Percentiles rank a stretch among this genome's conserved stretches.
phyloP scores from a whole-genome alignment of 192 early-diverging fungal genomes.

The Jimgerdemannia flammicorona region DNA sequence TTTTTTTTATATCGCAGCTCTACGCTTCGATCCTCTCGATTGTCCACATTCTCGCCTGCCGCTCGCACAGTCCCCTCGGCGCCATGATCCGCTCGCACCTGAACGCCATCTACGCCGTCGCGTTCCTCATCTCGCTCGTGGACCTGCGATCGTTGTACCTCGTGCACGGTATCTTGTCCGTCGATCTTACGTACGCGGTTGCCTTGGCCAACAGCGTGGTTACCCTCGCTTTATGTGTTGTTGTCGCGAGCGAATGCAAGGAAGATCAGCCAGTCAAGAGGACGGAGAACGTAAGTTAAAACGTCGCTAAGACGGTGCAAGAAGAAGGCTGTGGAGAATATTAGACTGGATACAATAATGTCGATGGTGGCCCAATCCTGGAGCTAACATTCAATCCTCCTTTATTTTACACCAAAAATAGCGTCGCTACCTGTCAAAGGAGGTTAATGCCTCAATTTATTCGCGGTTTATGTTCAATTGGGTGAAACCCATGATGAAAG shows the following conservation, averaged over 20 bases:
- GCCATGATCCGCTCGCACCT: constrained; percentile 18
- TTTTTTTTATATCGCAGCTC: background rate
- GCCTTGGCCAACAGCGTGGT: constrained; percentile 8
- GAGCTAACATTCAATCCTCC: too few species aligned
- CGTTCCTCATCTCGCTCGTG: constrained; percentile 14
- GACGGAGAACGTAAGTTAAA: constrained; percentile 17
- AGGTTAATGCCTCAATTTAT: constrained; percentile 27
- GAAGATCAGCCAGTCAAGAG: constrained; percentile 14
- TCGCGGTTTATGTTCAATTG: constrained; percentile 43
- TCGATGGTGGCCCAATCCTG: too few species aligned
- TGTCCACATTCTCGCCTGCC: constrained; percentile 3
- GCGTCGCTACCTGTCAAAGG: constrained; percentile 24
- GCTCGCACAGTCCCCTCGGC: constrained; percentile 1
- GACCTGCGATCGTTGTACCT: constrained; percentile 29
- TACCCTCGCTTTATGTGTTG: constrained; percentile 9
- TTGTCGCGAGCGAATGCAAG: constrained; percentile 25
- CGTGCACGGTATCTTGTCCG: constrained; percentile 2
- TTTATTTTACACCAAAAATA: background rate
- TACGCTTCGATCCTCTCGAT: constrained; percentile 3
- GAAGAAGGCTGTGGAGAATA: too few species aligned
- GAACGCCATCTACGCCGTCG: constrained; percentile 20
- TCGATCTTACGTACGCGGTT: constrained; percentile 14
- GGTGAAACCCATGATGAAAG: constrained; percentile 48
- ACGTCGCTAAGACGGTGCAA: too few species aligned
- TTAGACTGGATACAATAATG: too few species aligned